Conservation (phyloP, 495 filamentous ascomycete species). For the Filosporella fistucella region DNA sequence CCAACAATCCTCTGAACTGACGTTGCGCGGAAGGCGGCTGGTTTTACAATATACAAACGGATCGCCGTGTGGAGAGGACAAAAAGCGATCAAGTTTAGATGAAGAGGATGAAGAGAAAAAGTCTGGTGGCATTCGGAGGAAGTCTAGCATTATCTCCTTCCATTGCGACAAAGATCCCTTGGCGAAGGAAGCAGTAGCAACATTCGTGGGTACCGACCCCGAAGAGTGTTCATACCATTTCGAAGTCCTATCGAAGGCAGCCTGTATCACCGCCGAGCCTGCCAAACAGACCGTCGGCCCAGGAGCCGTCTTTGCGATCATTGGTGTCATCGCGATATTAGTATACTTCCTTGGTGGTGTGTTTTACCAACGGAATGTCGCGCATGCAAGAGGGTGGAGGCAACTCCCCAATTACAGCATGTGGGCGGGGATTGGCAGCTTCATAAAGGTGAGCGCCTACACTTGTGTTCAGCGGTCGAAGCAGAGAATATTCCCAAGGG, state of each 20-base stretch:
- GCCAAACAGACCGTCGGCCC: slow-evolving; percentile 71
- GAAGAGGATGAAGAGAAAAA: slow-evolving; percentile 31
- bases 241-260: slow-evolving; percentile 81
- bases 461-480: slow-evolving; percentile 12
- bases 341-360: slow-evolving; percentile 92
- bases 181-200: slow-evolving; percentile 42
- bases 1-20: slow-evolving; percentile 59
- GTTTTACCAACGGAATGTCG: slow-evolving; percentile 91
- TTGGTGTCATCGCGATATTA: slow-evolving; percentile 75
- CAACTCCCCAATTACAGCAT: slow-evolving; percentile 92
- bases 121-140: slow-evolving; percentile 47
- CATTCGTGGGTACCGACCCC: slow-evolving; percentile 77
- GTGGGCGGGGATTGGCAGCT: slow-evolving; percentile 84
- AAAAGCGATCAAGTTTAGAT: slow-evolving; percentile 20
- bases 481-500: slow-evolving; percentile 16
- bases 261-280: slow-evolving; percentile 63
- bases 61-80: slow-evolving; percentile 61
- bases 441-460: slow-evolving; percentile 66
- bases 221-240: slow-evolving; percentile 97
- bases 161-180: slow-evolving; percentile 79
- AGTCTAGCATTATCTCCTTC: slow-evolving; percentile 88
- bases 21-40: slow-evolving; percentile 84
- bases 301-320: slow-evolving; percentile 87
- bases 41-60: slow-evolving; percentile 89
- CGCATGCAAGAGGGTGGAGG: slow-evolving; percentile 91